A percentile compares a stretch with the other conserved stretches of the same genome.
Conservation (phyloP, 164 flowering plant genomes). For the Chimonanthus praecox region DNA sequence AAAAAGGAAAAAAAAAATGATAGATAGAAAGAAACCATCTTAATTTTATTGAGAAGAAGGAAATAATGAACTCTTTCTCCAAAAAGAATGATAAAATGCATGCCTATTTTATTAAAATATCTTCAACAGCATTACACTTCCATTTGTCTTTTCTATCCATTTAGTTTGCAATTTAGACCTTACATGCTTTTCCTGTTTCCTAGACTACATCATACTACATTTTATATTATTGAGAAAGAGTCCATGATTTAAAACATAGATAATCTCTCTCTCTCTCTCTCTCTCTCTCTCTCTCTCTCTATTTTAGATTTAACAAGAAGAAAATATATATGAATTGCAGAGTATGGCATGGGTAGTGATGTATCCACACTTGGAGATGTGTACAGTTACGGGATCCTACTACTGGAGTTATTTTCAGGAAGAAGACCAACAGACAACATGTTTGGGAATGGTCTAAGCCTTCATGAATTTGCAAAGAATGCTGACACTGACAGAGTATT, state of each 20-base stretch:
- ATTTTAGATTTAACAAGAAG: not conserved
- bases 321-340: not conserved
- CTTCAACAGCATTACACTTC: not conserved
- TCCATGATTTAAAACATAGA: not conserved
- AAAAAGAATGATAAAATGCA: not conserved
- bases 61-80: not conserved
- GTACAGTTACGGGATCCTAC: constrained; percentile 3
- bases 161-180: too few relatives aligned
- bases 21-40: not conserved
- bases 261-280: not conserved
- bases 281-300: not conserved
- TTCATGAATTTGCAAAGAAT: not conserved
- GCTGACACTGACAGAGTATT: not conserved
- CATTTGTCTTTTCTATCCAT: not conserved
- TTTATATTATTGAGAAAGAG: not conserved
- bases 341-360: not conserved
- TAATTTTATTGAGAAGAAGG: too few relatives aligned
- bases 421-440: not conserved
- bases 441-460: not conserved
- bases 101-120: too few relatives aligned
- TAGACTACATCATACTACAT: not conserved
- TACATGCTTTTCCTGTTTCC: not conserved
- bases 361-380: not conserved
- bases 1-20: too few relatives aligned
- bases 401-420: not conserved